These are phyloP conservation scores for Didymella pomorum DNA, from an alignment of 2,329 filamentous ascomycete genomes.

Conservation along the genomic window DNA sequence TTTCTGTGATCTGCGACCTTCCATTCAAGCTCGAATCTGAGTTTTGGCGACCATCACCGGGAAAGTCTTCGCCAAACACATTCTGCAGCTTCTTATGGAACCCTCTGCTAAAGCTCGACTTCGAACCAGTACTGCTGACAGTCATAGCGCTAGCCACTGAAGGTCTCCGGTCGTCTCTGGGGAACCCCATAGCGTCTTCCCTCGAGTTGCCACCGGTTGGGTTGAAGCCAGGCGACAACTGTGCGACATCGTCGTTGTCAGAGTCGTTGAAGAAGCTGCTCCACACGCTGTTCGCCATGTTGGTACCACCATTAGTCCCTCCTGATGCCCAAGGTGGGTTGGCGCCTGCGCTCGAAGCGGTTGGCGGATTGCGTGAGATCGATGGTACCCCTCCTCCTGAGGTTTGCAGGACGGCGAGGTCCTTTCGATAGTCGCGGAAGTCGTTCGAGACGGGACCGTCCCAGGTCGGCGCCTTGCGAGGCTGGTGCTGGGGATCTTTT, in stretches of 20 bases:
- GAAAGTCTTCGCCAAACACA: constrained; percentile 92
- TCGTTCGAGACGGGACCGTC: constrained; percentile 66
- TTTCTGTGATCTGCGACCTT: constrained; percentile 56
- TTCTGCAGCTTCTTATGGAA: constrained; percentile 83
- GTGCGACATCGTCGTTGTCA: constrained; percentile 72
- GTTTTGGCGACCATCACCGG: constrained; percentile 68
- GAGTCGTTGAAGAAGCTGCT: constrained; percentile 77
- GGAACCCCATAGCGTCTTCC: constrained; percentile 56
- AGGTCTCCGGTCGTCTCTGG: constrained; percentile 76
- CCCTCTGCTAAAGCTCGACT: constrained; percentile 71
- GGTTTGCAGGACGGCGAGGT: constrained; percentile 72
- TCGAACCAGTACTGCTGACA: constrained; percentile 84
- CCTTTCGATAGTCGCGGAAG: constrained; percentile 74
- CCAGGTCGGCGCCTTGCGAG: constrained; percentile 58
- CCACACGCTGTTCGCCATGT: constrained; percentile 56
- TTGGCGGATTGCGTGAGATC: constrained; percentile 65
- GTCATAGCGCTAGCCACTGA: constrained; percentile 89
- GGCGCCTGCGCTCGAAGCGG: constrained; percentile 61
- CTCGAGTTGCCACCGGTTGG: constrained; percentile 63
- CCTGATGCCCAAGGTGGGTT: constrained; percentile 63
- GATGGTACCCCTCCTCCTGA: constrained; percentile 65
- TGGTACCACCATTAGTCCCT: constrained; percentile 47
- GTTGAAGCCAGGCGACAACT: constrained; percentile 72
- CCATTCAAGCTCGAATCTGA: constrained; percentile 72
- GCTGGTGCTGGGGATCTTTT: constrained; percentile 45